Evolutionary conservation across 139 green algal genomes (phyloP).

Genomic region (Nannochloris sp.): DNA sequence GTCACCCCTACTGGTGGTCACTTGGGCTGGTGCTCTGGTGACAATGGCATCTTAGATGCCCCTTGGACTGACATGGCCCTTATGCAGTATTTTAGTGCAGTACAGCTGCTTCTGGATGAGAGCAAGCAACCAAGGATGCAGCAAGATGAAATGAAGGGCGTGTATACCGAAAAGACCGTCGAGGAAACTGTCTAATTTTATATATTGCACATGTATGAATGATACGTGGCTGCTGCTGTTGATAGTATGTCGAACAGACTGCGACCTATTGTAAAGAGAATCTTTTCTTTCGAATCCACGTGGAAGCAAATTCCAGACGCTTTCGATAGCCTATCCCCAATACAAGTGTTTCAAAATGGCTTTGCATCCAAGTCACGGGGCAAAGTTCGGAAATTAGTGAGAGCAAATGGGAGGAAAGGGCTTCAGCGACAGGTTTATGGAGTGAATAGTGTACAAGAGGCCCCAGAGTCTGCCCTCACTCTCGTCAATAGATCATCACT

Average conservation of each 20-base stretch:
- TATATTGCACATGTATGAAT: too few species aligned
- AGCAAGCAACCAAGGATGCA: not conserved
- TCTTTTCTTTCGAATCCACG: too few species aligned
- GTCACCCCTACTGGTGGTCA: conserved; percentile 65
- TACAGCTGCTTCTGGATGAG: conserved; percentile 14
- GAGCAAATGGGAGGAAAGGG: not conserved
- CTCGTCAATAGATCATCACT: conserved; percentile 55
- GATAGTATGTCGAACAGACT: too few species aligned
- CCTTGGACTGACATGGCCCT: conserved; percentile 61
- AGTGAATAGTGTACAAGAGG: conserved; percentile 13
- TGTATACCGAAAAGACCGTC: not conserved
- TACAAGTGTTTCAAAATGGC: too few species aligned
- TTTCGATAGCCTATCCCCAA: too few species aligned
- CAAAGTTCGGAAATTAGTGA: too few species aligned
- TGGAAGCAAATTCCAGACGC: too few species aligned
- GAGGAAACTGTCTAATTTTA: not conserved
- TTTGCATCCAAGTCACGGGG: too few species aligned
- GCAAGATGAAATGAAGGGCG: not conserved
- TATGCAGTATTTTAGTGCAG: conserved; percentile 50
- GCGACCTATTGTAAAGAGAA: too few species aligned
- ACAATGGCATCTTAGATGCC: conserved; percentile 26
- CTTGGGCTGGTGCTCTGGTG: conserved; percentile 56
- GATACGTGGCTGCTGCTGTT: too few species aligned
- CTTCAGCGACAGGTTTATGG: not conserved
- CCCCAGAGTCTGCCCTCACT: conserved; percentile 1